These are phyloP conservation scores for Wakefieldia striispora DNA, from an alignment of 768 basidiomycete genomes.

Conservation along the genomic window DNA sequence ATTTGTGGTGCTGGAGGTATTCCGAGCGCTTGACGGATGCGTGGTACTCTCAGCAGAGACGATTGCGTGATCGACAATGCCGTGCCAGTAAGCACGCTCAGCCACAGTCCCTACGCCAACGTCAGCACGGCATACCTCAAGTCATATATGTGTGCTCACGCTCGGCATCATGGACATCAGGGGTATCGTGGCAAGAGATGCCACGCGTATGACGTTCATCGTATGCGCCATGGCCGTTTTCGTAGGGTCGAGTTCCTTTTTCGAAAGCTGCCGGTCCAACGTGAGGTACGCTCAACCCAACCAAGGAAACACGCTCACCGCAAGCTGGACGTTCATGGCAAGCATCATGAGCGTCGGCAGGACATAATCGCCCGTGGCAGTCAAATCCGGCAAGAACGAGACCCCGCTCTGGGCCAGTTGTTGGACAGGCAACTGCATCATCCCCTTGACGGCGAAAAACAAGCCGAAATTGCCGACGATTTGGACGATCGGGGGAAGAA, in stretches of 20 bases:
- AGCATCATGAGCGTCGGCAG: conserved; percentile 61
- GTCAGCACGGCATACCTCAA: background rate
- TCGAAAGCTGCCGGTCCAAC: conserved; percentile 37
- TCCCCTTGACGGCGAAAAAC: conserved; percentile 77
- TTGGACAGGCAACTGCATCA: conserved; percentile 68
- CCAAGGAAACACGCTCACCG: conserved; percentile 41
- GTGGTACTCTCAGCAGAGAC: conserved; percentile 39
- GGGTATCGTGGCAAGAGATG: conserved; percentile 51
- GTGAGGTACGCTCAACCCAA: background rate
- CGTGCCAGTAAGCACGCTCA: conserved; percentile 58
- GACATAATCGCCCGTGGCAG: conserved; percentile 73
- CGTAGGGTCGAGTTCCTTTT: conserved; percentile 51
- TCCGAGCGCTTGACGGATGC: conserved; percentile 39
- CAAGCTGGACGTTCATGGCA: conserved; percentile 67
- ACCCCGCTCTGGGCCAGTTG: conserved; percentile 80
- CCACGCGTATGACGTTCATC: conserved; percentile 62
- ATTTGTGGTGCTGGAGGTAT: conserved; percentile 26
- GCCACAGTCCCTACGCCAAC: conserved; percentile 47
- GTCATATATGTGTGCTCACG: conserved; percentile 42
- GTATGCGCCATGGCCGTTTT: conserved; percentile 60
- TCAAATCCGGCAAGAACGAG: conserved; percentile 72
- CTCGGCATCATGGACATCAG: conserved; percentile 60
- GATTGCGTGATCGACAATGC: conserved; percentile 46
- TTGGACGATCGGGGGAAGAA: conserved; percentile 64
- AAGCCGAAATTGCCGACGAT: conserved; percentile 73